Evolutionary conservation across 495 filamentous ascomycete species (phyloP), one percentile per base, ranked within the genome.

Genomic region (Trichoderma asperelloides): DNA sequence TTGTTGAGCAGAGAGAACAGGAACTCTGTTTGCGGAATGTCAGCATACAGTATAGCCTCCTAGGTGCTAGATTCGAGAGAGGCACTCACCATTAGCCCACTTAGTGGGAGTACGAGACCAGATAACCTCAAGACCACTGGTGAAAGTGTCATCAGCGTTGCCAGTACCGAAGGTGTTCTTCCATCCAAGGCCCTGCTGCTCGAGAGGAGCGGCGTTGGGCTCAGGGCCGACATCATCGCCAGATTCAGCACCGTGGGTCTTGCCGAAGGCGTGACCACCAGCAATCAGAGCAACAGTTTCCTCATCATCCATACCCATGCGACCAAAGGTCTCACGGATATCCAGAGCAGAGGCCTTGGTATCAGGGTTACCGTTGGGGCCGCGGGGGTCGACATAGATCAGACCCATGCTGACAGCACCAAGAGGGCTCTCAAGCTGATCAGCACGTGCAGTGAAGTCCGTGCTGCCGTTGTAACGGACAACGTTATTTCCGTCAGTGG

Each of bases 231-330:
- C 80, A 68, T 88, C 76, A 67, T 82, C 78, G 12, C 81, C 74
- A 0, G 85, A 73, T 25, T 70, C 88, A 12, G 88, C 88, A 71
- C 88, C 88, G 78, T 91, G 88, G 0, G 87, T 90, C 82, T 91
- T 91, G 69, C 88, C 88, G 69, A 91, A 90, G 30, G 82, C 80
- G 80, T 91, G 88, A 63, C 88, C 88, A 72, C 88, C 88, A n/a
- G 85, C 87, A 71, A 91, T 90, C 40, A 91, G 75, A 4, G 88
- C 88, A 28, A 88, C 87, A 2, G 88, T 91, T 76, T 91, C 88
- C 77, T 89, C 86, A 71, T 91, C 88, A 72, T 89, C 85, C 88
- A 91, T 91, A 67, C 85, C 88, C 88, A 91, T 91, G 72, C 87
- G 87, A 72, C 81, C 80, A 67, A 91, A 91, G 40, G 88, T 90